These are phyloP conservation scores for Rhizophora mangle DNA, from an alignment of 345 rosid genomes.

Conservation along the genomic window DNA sequence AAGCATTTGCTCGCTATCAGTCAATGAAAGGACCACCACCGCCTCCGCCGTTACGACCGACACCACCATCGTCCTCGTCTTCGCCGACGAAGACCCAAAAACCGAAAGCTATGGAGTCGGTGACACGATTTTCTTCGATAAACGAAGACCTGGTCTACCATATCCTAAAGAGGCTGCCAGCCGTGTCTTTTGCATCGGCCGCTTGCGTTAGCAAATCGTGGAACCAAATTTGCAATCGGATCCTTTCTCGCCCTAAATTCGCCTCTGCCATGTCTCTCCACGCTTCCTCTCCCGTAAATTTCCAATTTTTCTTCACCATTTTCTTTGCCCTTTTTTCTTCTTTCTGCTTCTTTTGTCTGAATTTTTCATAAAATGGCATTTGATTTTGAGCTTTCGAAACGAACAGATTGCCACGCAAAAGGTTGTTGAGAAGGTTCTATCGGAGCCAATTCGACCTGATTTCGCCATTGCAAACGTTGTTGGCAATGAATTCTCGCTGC, in stretches of 20 bases:
- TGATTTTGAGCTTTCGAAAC: neutral
- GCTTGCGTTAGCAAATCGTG: constrained; percentile 50
- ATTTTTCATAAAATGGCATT: neutral
- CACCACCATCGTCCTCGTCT: neutral
- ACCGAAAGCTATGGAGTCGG: neutral
- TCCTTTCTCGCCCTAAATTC: constrained; percentile 52
- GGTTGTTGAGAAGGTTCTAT: constrained; percentile 58
- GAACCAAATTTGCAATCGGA: constrained; percentile 32
- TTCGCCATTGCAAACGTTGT: constrained; percentile 47
- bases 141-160: constrained; percentile 40
- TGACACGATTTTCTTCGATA: constrained; percentile 9
- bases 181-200: constrained; percentile 46
- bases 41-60: too few species aligned
- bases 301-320: neutral
- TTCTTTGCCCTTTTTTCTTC: neutral
- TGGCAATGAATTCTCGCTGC: constrained; percentile 13
- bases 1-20: too few species aligned
- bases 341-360: constrained; percentile 6
- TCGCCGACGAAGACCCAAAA: neutral
- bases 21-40: too few species aligned
- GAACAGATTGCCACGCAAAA: constrained; percentile 47
- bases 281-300: constrained; percentile 29
- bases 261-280: constrained; percentile 51
- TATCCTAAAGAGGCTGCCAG: constrained; percentile 44
- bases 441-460: constrained; percentile 61